Conservation (phyloP, 1,284 basidiomycete species). For the Malassezia globosa region DNA sequence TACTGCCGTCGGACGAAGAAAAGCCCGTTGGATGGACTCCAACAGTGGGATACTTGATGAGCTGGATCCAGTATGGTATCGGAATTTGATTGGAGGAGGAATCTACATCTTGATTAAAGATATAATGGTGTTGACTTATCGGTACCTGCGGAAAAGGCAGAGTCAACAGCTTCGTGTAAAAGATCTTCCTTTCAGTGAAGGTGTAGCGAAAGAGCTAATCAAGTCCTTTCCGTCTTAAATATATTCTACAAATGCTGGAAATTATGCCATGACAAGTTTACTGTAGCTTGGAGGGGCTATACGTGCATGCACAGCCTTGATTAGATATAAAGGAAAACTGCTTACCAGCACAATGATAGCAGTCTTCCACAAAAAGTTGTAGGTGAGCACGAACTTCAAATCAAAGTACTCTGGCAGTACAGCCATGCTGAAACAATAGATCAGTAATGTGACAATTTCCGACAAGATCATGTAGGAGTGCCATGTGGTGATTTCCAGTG, state of each 20-base stretch:
- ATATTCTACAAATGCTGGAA: constrained; percentile 1
- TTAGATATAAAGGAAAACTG: constrained; percentile 76
- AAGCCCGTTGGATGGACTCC: neutral
- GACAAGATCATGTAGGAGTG: constrained; percentile 91
- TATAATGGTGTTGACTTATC: constrained; percentile 22
- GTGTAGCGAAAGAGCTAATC: constrained; percentile 22
- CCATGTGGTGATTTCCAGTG: constrained; percentile 94
- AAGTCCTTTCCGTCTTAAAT: neutral
- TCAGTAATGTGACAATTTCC: constrained; percentile 72
- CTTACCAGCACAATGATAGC: constrained; percentile 76
- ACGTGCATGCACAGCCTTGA: constrained; percentile 73
- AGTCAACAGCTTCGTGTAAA: constrained; percentile 21
- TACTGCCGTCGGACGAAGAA: neutral
- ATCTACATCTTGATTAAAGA: constrained; percentile 36
- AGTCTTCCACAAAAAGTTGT: constrained; percentile 81
- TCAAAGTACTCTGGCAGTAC: constrained; percentile 97
- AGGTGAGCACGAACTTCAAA: constrained; percentile 76
- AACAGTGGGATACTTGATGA: constrained; percentile 20
- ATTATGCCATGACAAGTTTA: constrained; percentile 53
- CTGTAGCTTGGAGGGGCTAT: constrained; percentile 87
- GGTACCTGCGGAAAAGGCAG: constrained; percentile 27
- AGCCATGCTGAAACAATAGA: constrained; percentile 83
- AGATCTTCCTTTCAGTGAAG: constrained; percentile 30
- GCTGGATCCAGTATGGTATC: constrained; percentile 38
- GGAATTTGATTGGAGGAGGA: constrained; percentile 33